A percentile compares a stretch with the other conserved stretches of the same genome.
Evolutionary conservation across 2,329 filamentous ascomycete species (phyloP).

Genomic region (Cercospora sp.): DNA sequence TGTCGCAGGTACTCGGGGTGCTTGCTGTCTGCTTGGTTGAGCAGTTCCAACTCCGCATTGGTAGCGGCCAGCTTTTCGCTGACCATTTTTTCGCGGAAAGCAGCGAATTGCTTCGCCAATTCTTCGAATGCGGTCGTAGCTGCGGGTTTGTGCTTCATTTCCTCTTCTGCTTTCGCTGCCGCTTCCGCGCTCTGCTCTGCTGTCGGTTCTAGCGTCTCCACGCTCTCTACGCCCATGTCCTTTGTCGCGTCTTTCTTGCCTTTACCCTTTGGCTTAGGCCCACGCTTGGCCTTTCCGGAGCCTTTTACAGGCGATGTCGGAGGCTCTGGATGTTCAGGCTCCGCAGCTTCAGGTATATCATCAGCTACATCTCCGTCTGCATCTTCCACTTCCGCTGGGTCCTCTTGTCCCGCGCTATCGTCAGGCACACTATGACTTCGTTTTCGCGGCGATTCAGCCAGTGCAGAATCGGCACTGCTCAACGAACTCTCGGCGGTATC

Average conservation of each 20-base stretch:
- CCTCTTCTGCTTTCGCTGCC: constrained; percentile 54
- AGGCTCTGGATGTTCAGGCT: constrained; percentile 35
- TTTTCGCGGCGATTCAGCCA: constrained; percentile 40
- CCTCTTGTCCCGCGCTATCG: constrained; percentile 19
- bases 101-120: constrained; percentile 85
- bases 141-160: constrained; percentile 45
- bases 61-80: constrained; percentile 83
- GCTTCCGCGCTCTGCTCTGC: constrained; percentile 33
- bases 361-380: constrained; percentile 28
- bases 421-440: constrained; percentile 31
- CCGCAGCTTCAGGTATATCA: not conserved
- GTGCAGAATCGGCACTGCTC: constrained; percentile 39
- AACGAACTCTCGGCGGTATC: constrained; percentile 43
- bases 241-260: constrained; percentile 36
- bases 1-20: constrained; percentile 91
- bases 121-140: constrained; percentile 54
- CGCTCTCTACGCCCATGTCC: constrained; percentile 28
- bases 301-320: constrained; percentile 35
- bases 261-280: constrained; percentile 29
- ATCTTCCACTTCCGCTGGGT: constrained; percentile 36
- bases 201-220: constrained; percentile 12
- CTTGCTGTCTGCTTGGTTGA: constrained; percentile 60
- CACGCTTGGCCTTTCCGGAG: constrained; percentile 48
- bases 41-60: constrained; percentile 65
- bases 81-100: constrained; percentile 82